Base-by-base conservation (phyloP, 768 basidiomycete genomes). In the Russula ochroleuca region DNA sequence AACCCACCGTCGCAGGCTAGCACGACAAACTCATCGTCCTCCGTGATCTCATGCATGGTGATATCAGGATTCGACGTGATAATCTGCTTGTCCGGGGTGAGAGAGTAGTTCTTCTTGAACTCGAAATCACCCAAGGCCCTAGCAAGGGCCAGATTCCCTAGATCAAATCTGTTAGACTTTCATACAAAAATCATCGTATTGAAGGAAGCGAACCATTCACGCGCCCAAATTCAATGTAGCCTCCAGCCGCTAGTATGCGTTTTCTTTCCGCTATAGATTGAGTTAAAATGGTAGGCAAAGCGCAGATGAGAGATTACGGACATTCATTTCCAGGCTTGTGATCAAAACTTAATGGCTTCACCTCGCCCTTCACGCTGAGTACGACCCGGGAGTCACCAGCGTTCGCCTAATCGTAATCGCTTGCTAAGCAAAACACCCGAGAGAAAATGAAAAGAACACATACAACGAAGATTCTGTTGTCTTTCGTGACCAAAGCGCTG, bases 111-210 rank as follows among this genome's bases (percentile, higher is more conserved):
- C 78, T 96, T 94, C 81, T 99, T 99, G 82, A 97, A 99, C 68
- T 97, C 94, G 73, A 99, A 98, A 74, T 99, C 97, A 60, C 97
- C 97, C 31, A 99, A 78, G 5, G 97, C 97, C 69, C 97, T 83
- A 17, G 95, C 95, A 43, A 98, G 77, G 0, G 97, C 96, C 61
- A 99, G 85, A 73, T 98, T 98, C 67, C 96, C 95, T 97, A 70
- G 10, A 57, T 15, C 35, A 63, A 52, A 41, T 57, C 52, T 49
- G 52, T 61, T 41, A 54, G 14, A 28, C n/a, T 21, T 11, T 59
- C 38, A 50, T 53, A 38, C 28, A 25, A 45, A n/a, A n/a, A 51
- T 45, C 28, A 45, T 35, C 11, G 47, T 37, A 62, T 35, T 23
- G 40, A 28, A 23, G 21, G 49, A 35, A 40, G 67, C 72, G 19